Conservation (phyloP, 2,329 filamentous ascomycete species). For the Fusarium verrucosum region DNA sequence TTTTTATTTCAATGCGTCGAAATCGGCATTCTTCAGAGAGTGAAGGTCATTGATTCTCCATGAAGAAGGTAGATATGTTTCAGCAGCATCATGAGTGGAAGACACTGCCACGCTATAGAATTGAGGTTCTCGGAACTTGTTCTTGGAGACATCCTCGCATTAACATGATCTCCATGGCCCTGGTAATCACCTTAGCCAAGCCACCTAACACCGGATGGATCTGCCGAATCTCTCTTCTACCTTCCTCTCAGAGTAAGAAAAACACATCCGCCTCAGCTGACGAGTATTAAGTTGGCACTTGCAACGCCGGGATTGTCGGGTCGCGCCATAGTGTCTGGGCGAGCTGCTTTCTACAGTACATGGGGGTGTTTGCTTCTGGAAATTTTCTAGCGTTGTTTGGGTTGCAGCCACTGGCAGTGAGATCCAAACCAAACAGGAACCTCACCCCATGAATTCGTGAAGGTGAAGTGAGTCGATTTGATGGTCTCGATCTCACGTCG, state of each 20-base stretch:
- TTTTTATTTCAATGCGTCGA: neutral
- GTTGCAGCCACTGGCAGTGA: constrained; percentile 5
- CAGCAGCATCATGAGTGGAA: neutral
- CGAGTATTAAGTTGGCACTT: constrained; percentile 10
- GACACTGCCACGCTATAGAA: neutral
- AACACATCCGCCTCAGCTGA: constrained; percentile 41
- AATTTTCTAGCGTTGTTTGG: constrained; percentile 43
- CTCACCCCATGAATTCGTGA: constrained; percentile 36
- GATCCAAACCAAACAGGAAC: constrained; percentile 33
- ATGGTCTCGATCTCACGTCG: neutral
- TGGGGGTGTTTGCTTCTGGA: constrained; percentile 40
- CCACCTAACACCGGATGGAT: constrained; percentile 7
- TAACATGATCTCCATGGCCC: constrained; percentile 9
- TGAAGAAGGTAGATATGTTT: constrained; percentile 1
- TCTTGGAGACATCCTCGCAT: neutral
- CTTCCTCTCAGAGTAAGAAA: constrained; percentile 11
- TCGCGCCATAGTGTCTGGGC: constrained; percentile 4
- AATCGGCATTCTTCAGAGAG: neutral
- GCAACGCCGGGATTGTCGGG: constrained; percentile 11
- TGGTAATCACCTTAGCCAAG: constrained; percentile 12
- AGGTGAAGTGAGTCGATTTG: constrained; percentile 10
- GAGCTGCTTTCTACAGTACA: constrained; percentile 1
- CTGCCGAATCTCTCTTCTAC: constrained; percentile 15
- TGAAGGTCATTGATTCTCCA: neutral
- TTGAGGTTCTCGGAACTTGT: neutral